phyloP scores from a whole-genome alignment of 2,329 filamentous ascomycete genomes.

The Talaromyces verruculosus region DNA sequence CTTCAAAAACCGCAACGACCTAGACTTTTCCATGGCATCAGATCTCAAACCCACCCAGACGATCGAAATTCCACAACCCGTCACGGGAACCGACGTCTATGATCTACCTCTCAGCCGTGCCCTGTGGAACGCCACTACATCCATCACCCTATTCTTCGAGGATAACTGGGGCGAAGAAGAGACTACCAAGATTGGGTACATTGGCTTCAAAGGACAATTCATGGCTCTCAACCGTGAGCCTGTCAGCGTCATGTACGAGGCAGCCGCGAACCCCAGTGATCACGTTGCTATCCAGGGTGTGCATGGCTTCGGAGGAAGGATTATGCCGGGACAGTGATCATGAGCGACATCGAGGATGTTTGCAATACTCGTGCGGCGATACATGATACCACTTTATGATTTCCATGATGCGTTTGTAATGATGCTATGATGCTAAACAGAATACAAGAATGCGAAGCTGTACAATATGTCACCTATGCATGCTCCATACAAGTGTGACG shows the following conservation, averaged over 20 bases:
- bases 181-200: slow-evolving; percentile 72
- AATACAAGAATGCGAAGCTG: not conserved
- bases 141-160: slow-evolving; percentile 80
- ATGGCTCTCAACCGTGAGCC: slow-evolving; percentile 82
- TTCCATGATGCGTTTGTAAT: not conserved
- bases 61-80: slow-evolving; percentile 73
- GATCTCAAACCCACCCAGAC: slow-evolving; percentile 71
- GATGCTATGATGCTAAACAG: slow-evolving; percentile 6
- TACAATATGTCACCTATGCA: not conserved
- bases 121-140: slow-evolving; percentile 81
- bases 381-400: slow-evolving; percentile 11
- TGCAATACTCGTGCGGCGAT: not conserved
- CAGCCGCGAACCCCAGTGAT: slow-evolving; percentile 85
- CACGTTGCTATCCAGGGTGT: slow-evolving; percentile 58
- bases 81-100: slow-evolving; percentile 63
- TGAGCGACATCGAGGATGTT: not conserved
- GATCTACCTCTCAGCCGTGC: slow-evolving; percentile 87
- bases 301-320: slow-evolving; percentile 38
- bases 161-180: slow-evolving; percentile 91
- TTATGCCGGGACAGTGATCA: slow-evolving; percentile 45
- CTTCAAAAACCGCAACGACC: slow-evolving; percentile 79
- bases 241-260: slow-evolving; percentile 85
- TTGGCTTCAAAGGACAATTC: slow-evolving; percentile 94
- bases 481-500: not conserved
- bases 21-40: slow-evolving; percentile 78